Evolutionary conservation across 148 eudicot species (phyloP), one percentile per base, ranked within the genome.

Genomic region (Mesembryanthemum crystallinum): DNA sequence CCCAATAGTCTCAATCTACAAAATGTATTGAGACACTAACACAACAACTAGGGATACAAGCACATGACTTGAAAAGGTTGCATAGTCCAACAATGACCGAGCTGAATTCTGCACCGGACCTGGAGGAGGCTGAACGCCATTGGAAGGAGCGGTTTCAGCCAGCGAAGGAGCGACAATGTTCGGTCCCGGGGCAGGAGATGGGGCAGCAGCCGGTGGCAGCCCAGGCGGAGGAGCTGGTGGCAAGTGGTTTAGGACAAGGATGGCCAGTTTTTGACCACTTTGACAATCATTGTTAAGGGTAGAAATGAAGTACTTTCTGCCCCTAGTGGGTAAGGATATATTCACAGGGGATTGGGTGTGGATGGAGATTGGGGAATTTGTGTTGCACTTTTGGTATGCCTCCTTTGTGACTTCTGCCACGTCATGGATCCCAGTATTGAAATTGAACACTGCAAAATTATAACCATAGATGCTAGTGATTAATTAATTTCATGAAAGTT

Each of bases 381-480:
- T 49, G 67, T 88, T 77, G 84, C 90, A 88, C 25, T 79, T 49
- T 13, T 85, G 80, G 58, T 68, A 87, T 5, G 71, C 82, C 3
- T 79, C 77, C 30, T 82, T 81, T 25, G 77, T 80, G 27, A 88
- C 92, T 58, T 80, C 70, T 3, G 86, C 82, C 0, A 86, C 91
- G 29, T 81, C 75, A 71, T 88, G 89, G 7, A 66, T 32, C 52
- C 83, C 87, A 9, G 57, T 83, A 47, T 81, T 81, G 60, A 85
- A 86, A 43, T 83, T 86, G 81, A 88, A 88, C 76, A 79, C 89
- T 86, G 82, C 70, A 71, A 18, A n/a, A n/a, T n/a, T n/a, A n/a
- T n/a, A n/a, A n/a, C n/a, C n/a, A n/a, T n/a, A n/a, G n/a, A n/a
- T n/a, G n/a, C n/a, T n/a, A n/a, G n/a, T n/a, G n/a, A n/a, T n/a